Evolutionary conservation across 139 green algal genomes (phyloP).

Genomic region (Nannochloris sp.): DNA sequence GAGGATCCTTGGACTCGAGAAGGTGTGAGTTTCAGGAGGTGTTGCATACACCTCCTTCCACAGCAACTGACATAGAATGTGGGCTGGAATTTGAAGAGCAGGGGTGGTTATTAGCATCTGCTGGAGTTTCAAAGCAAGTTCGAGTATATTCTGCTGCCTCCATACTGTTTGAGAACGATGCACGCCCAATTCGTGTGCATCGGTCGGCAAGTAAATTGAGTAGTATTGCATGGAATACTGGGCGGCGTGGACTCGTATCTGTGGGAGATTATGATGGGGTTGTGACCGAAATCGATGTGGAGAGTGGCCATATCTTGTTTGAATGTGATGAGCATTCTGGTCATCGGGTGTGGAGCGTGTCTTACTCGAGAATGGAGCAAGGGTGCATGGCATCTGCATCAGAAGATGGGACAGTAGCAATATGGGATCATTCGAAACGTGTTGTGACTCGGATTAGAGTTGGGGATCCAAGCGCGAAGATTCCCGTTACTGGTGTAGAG

Average conservation of each 20-base stretch:
- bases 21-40: too few relatives aligned
- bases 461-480: not conserved
- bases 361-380: conserved; percentile 40
- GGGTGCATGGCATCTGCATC: conserved; percentile 50
- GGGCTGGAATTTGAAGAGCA: conserved; percentile 50
- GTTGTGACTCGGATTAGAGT: conserved; percentile 10
- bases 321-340: conserved; percentile 52
- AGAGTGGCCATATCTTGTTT: conserved; percentile 46
- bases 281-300: conserved; percentile 51
- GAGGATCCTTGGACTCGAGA: too few relatives aligned
- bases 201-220: conserved; percentile 63
- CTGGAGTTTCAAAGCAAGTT: conserved; percentile 53
- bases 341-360: conserved; percentile 73
- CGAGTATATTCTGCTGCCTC: conserved; percentile 29
- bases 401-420: conserved; percentile 73
- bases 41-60: not conserved
- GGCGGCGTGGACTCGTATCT: conserved; percentile 45
- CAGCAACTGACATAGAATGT: conserved; percentile 42
- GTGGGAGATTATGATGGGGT: conserved; percentile 71
- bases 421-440: conserved; percentile 58
- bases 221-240: conserved; percentile 61
- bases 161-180: not conserved
- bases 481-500: conserved; percentile 59
- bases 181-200: conserved; percentile 10
- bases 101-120: conserved; percentile 44